Conservation (phyloP, 306 rosid genomes). For the Carpinus fangiana region DNA sequence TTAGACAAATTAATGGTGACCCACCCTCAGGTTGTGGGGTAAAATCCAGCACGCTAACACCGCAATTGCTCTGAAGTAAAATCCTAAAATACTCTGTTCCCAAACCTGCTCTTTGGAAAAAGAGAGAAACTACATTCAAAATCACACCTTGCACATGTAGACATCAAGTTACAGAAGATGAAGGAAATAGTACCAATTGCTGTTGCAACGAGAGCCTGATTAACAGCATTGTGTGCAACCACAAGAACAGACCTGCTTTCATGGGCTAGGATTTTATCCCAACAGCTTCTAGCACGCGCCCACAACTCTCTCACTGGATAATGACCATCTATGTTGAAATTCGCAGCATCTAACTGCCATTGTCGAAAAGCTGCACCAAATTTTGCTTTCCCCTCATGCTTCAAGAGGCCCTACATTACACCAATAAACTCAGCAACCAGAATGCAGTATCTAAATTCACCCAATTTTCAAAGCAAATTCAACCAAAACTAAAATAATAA, state of each 20-base stretch:
- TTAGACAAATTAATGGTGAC: constrained; percentile 72
- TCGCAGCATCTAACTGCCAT: constrained; percentile 85
- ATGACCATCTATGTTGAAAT: constrained; percentile 84
- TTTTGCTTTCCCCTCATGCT: constrained; percentile 78
- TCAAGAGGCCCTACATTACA: constrained; percentile 71
- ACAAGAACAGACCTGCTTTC: constrained; percentile 87
- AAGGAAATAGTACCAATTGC: constrained; percentile 69
- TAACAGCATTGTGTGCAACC: constrained; percentile 98
- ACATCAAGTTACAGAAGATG: constrained; percentile 18
- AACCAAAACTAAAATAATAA: background rate
- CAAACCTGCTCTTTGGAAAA: constrained; percentile 50
- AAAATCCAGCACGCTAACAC: constrained; percentile 90
- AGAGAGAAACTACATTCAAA: constrained; percentile 13
- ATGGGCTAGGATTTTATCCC: constrained; percentile 69
- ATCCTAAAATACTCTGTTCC: constrained; percentile 80
- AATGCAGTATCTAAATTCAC: background rate
- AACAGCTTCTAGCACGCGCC: constrained; percentile 81
- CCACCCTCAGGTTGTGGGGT: constrained; percentile 69
- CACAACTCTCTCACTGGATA: constrained; percentile 95
- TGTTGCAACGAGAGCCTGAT: constrained; percentile 96
- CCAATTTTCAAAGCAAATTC: background rate
- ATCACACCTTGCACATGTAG: constrained; percentile 11
- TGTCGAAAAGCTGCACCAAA: constrained; percentile 71
- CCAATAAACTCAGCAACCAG: constrained; percentile 27
- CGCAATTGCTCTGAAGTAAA: constrained; percentile 94